Percentiles rank a stretch among this genome's conserved stretches.
These are phyloP conservation scores for Pugionium cornutum DNA, from an alignment of 345 rosid species.

Conservation along the genomic window DNA sequence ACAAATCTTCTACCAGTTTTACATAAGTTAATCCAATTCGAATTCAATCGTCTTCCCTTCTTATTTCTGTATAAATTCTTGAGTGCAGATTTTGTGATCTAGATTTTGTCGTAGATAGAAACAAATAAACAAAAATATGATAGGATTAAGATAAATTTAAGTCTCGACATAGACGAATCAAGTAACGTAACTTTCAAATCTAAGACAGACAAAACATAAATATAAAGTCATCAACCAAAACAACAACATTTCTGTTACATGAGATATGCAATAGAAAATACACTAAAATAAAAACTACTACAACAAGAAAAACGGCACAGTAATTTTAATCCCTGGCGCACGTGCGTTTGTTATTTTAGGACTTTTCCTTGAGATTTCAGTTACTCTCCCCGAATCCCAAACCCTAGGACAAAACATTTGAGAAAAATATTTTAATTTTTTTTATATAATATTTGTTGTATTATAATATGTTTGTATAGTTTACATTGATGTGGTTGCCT, in stretches of 20 bases:
- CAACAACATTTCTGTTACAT: conserved; percentile 37
- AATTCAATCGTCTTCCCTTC: too few species aligned
- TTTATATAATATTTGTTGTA: background rate
- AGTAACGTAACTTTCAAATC: conserved; percentile 40
- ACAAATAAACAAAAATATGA: conserved; percentile 17
- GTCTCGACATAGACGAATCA: conserved; percentile 32
- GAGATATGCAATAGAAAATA: background rate
- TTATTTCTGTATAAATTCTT: too few species aligned
- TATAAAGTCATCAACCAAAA: conserved; percentile 32
- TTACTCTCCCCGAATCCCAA: conserved; percentile 45
- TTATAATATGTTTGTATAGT: conserved; percentile 14
- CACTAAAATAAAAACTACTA: conserved; percentile 1
- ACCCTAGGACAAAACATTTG: conserved; percentile 37
- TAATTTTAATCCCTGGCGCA: conserved; percentile 8
- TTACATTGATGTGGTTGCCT: conserved; percentile 51
- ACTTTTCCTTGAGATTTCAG: conserved; percentile 15
- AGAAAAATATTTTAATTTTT: background rate
- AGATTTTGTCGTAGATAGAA: conserved; percentile 12
- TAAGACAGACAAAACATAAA: conserved; percentile 27
- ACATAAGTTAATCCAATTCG: too few species aligned
- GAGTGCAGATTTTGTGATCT: too few species aligned
- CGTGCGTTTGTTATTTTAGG: conserved; percentile 40
- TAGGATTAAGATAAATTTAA: conserved; percentile 34
- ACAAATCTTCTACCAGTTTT: too few species aligned
- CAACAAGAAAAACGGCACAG: conserved; percentile 25